Percentiles rank a stretch among this genome's conserved stretches.
Evolutionary conservation across 2,329 filamentous ascomycete genomes (phyloP).

Genomic region (Fusarium sp.): DNA sequence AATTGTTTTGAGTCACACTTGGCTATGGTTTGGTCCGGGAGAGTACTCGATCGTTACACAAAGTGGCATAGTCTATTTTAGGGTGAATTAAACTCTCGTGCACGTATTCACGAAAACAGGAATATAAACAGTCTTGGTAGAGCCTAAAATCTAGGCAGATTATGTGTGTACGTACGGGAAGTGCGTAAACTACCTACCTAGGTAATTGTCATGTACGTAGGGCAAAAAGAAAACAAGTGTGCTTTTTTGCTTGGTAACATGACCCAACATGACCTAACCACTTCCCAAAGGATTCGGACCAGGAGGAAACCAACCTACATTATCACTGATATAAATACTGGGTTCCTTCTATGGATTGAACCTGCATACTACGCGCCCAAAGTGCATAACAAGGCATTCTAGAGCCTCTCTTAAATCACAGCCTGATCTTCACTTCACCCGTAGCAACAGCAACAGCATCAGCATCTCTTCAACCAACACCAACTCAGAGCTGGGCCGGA

Average conservation of each 20-base stretch:
- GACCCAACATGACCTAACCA: constrained; percentile 9
- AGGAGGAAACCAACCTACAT: background rate
- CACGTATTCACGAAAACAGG: constrained; percentile 14
- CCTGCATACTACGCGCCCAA: background rate
- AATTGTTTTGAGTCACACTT: constrained; percentile 11
- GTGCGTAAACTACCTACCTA: background rate
- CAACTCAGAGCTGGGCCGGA: background rate
- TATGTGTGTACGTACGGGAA: background rate
- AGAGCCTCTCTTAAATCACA: background rate
- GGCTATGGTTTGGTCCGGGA: background rate
- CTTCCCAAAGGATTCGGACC: background rate
- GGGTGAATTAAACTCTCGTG: background rate
- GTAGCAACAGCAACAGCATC: background rate
- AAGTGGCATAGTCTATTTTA: background rate
- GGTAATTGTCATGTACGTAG: background rate
- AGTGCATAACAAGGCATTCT: constrained; percentile 7
- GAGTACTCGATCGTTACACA: constrained; percentile 5
- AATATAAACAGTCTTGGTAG: background rate
- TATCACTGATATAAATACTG: constrained; percentile 14
- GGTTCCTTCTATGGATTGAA: background rate
- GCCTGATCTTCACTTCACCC: background rate
- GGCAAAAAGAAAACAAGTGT: background rate
- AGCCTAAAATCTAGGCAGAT: background rate
- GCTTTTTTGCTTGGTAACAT: constrained; percentile 14
- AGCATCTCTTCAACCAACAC: background rate